These are phyloP conservation scores for Trifolium pratense DNA, from an alignment of 306 rosid genomes.

Conservation along the genomic window DNA sequence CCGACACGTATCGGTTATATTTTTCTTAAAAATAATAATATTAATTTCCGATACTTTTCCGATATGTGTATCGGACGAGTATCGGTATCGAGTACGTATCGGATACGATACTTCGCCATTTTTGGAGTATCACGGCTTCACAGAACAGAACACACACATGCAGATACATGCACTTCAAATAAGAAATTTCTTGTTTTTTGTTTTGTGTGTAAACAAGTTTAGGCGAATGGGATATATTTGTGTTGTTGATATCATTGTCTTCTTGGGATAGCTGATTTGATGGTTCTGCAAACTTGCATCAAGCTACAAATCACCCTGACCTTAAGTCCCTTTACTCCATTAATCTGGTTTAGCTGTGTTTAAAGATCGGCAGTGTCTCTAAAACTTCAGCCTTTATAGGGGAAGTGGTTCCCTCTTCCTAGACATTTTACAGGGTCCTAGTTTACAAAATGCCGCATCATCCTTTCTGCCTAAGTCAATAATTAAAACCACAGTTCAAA, in stretches of 20 bases:
- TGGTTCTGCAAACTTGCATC: conserved; percentile 22
- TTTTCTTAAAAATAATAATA: too few relatives aligned
- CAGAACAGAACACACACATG: neutral
- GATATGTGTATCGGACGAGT: too few relatives aligned
- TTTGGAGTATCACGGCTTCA: too few relatives aligned
- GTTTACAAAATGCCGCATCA: conserved; percentile 23
- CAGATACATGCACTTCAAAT: conserved; percentile 7
- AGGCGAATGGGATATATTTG: conserved; percentile 2
- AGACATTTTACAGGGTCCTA: conserved; percentile 18
- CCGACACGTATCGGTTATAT: too few relatives aligned
- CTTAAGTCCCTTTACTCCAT: neutral
- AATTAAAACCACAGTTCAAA: conserved; percentile 15
- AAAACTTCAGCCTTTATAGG: conserved; percentile 25
- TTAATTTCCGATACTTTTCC: too few relatives aligned
- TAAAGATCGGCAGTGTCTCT: neutral
- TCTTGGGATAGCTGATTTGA: neutral
- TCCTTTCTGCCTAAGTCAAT: neutral
- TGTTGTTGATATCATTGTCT: conserved; percentile 1
- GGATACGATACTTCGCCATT: too few relatives aligned
- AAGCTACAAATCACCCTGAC: neutral
- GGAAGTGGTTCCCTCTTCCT: conserved; percentile 25
- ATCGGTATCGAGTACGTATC: too few relatives aligned
- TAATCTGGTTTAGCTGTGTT: neutral
- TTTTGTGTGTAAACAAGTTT: conserved; percentile 3
- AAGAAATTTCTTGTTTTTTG: neutral